These are phyloP conservation scores for Teunomyces tritomae DNA, from an alignment of 805 yeast species.

Conservation along the genomic window DNA sequence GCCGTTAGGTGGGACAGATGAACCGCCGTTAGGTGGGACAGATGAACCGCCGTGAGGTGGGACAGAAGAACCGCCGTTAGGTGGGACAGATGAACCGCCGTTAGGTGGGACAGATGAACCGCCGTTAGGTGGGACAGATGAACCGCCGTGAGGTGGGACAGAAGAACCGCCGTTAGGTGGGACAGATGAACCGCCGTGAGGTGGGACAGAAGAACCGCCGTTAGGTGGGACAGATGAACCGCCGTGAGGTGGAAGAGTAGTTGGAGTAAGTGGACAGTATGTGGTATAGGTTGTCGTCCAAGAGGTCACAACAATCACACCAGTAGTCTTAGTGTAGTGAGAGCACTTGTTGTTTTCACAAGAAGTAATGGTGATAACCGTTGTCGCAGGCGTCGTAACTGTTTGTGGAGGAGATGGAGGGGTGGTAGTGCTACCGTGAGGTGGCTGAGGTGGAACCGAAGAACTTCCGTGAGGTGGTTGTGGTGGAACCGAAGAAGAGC, in stretches of 20 bases:
- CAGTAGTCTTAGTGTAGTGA: constrained; percentile 5
- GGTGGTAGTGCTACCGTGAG: background rate
- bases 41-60: too few species aligned
- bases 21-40: too few species aligned
- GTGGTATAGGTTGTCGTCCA: constrained; percentile 19
- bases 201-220: too few species aligned
- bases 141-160: too few species aligned
- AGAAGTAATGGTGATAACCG: constrained; percentile 33
- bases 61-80: too few species aligned
- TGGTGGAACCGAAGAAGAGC: background rate
- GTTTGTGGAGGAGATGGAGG: background rate
- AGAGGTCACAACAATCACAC: constrained; percentile 5
- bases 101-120: too few species aligned
- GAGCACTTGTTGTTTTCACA: constrained; percentile 31
- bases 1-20: too few species aligned
- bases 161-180: too few species aligned
- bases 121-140: too few species aligned
- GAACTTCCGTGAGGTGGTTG: background rate
- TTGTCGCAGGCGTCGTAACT: constrained; percentile 10
- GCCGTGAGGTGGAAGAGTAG: background rate
- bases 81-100: too few species aligned
- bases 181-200: too few species aligned
- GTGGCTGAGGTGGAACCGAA: background rate
- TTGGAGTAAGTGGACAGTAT: constrained; percentile 16
- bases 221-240: background rate